A percentile compares a stretch with the other conserved stretches of the same genome.
These are phyloP conservation scores for Tuber aestivum DNA, from an alignment of 495 filamentous ascomycete species.

Conservation along the genomic window DNA sequence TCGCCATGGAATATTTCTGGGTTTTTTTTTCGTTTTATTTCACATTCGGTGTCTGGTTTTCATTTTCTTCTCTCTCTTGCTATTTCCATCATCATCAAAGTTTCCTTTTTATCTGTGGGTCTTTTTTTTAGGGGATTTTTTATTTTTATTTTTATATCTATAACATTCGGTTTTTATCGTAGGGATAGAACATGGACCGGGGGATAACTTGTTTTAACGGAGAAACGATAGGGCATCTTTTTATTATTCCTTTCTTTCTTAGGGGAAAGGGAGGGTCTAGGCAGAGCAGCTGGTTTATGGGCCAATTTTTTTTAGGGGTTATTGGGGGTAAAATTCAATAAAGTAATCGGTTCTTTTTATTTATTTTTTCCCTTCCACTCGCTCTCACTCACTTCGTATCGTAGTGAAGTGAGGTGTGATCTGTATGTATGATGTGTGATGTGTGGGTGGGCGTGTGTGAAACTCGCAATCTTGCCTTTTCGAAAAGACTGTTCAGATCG, in stretches of 20 bases:
- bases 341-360: neutral
- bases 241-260: neutral
- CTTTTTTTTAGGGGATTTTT: neutral
- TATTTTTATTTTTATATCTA: conserved; percentile 2
- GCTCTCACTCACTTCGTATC: neutral
- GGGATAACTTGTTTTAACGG: conserved; percentile 1
- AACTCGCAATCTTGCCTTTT: neutral
- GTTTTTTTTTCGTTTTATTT: conserved; percentile 16
- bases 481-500: neutral
- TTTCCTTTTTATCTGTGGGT: conserved; percentile 11
- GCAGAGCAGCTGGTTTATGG: neutral
- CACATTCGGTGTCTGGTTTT: conserved; percentile 42
- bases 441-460: neutral
- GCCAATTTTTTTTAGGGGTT: neutral
- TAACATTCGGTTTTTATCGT: conserved; percentile 4
- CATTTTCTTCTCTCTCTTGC: conserved; percentile 26
- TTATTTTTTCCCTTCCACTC: neutral
- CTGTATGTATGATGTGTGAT: neutral
- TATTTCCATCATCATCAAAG: neutral
- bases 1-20: conserved; percentile 10
- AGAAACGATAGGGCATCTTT: conserved; percentile 1
- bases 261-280: neutral
- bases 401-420: neutral
- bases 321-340: neutral
- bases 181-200: conserved; percentile 6